Evolutionary conservation across 1,139 yeast genomes (phyloP).

Genomic region (Geotrichum carabidarum): DNA sequence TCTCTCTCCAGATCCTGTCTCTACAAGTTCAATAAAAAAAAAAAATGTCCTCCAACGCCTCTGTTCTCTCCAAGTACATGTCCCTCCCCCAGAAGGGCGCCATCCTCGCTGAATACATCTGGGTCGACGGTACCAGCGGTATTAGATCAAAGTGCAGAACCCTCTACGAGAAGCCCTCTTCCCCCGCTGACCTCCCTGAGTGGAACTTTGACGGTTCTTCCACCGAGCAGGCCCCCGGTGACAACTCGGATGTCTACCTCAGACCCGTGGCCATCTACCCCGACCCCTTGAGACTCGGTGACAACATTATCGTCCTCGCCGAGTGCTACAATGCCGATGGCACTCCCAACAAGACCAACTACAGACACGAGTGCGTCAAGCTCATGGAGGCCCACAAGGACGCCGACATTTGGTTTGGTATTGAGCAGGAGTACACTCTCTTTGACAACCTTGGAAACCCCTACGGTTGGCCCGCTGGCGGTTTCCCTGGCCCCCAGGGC

Average conservation of each 20-base stretch:
- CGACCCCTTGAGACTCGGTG: constrained; percentile 97
- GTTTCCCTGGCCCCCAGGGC: constrained; percentile 99
- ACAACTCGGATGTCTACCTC: constrained; percentile 88
- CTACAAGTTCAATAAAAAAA: neutral
- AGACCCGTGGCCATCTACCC: constrained; percentile 92
- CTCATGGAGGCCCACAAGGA: constrained; percentile 86
- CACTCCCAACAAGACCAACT: constrained; percentile 96
- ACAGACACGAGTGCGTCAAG: constrained; percentile 95
- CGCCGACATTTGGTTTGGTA: constrained; percentile 92
- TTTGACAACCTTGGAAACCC: constrained; percentile 86
- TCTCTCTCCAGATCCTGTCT: neutral
- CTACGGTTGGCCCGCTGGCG: constrained; percentile 99
- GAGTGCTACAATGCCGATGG: constrained; percentile 99
- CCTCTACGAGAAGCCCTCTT: constrained; percentile 58
- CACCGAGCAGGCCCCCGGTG: constrained; percentile 97
- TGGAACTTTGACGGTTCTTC: constrained; percentile 99
- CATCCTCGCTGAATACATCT: constrained; percentile 91
- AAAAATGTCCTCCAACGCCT: constrained; percentile 32
- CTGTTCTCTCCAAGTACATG: constrained; percentile 64
- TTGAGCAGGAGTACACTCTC: constrained; percentile 97
- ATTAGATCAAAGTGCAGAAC: constrained; percentile 94
- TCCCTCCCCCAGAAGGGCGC: constrained; percentile 81
- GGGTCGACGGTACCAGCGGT: constrained; percentile 93
- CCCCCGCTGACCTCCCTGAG: constrained; percentile 87
- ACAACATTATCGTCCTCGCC: constrained; percentile 86